Base-by-base conservation (phyloP, 331 rosid species). In the Rhamnella rubrinervis region DNA sequence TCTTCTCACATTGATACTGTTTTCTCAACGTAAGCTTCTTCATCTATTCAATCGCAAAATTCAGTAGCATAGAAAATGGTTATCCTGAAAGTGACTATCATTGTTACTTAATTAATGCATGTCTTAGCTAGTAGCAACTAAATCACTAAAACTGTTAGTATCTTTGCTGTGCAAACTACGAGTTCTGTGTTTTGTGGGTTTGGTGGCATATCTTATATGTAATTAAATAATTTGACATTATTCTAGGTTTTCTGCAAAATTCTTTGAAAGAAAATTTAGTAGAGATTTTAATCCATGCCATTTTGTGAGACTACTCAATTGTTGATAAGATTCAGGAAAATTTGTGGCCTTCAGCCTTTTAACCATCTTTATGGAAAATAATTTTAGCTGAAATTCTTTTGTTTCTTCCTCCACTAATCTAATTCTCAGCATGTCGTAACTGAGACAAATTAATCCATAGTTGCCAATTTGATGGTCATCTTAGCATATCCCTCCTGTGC, bases 1-100 rank as follows among this genome's bases (percentile, higher is more conserved):
- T 93, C 98, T 62, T 93, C 98, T 70, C 98, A 93, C 81, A 84
- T 93, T 55, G 98, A 93, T 73, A 88, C 96, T 8, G 98, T 91
- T 71, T 88, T 91, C 76, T 85, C 98, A 57, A 73, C 96, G 98
- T 93, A 93, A 35, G 97, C 72, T 77, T 82, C 85, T 72, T 64
- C 56, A 63, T 72, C 76, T 66, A 35, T 77, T 46, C 53, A 59
- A 71, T 81, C 67, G 20, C 65, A 58, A 57, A 37, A 52, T 71
- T 77, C 53, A 12, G 28, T 17, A 12, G 23, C 61, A 6, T 26
- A 46, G 25, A 25, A 71, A 35, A 19, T 17, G 13, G 51, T 53
- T 20, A 25, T 58, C n/a, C 18, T 26, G 63, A 5, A 23, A 37
- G n/a, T 19, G 14, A 2, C 7, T 9, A 47, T 69, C 57, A 40